Evolutionary conservation across 2,329 filamentous ascomycete species (phyloP).

Genomic region (Thelonectria rubi): DNA sequence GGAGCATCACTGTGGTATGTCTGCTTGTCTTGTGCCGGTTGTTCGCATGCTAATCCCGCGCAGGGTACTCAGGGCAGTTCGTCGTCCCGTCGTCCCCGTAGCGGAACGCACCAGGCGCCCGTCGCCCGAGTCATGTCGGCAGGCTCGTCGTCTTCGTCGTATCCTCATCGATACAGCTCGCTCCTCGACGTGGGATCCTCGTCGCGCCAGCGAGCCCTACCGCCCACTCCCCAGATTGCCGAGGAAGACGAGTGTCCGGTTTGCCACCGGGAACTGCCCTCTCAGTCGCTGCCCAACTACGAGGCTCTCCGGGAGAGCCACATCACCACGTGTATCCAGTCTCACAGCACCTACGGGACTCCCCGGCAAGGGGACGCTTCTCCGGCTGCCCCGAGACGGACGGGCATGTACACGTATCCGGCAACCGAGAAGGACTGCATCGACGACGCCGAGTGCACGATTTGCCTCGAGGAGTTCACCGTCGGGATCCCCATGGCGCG

Average conservation of each 20-base stretch:
- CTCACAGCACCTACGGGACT: conserved; percentile 61
- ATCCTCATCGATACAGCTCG: conserved; percentile 46
- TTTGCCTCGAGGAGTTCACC: conserved; percentile 73
- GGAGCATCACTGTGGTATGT: conserved; percentile 63
- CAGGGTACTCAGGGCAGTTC: conserved; percentile 34
- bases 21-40: not conserved
- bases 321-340: conserved; percentile 65
- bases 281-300: conserved; percentile 60
- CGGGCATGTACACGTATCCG: conserved; percentile 70
- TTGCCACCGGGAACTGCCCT: conserved; percentile 76
- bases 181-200: conserved; percentile 47
- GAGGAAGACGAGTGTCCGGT: conserved; percentile 85
- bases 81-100: conserved; percentile 42
- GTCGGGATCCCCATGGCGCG: conserved; percentile 71
- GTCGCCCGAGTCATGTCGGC: conserved; percentile 53
- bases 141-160: conserved; percentile 46
- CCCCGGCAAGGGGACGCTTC: conserved; percentile 37
- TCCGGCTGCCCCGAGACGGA: conserved; percentile 55
- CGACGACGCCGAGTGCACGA: conserved; percentile 73
- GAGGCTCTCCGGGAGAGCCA: conserved; percentile 66
- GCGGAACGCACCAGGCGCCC: conserved; percentile 47
- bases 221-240: conserved; percentile 60
- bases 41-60: conserved; percentile 18
- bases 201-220: conserved; percentile 50
- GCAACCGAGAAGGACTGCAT: conserved; percentile 75